A percentile compares a stretch with the other conserved stretches of the same genome.
Conservation (phyloP, 2,329 filamentous ascomycete genomes). For the Stagonosporopsis chrysanthemi region DNA sequence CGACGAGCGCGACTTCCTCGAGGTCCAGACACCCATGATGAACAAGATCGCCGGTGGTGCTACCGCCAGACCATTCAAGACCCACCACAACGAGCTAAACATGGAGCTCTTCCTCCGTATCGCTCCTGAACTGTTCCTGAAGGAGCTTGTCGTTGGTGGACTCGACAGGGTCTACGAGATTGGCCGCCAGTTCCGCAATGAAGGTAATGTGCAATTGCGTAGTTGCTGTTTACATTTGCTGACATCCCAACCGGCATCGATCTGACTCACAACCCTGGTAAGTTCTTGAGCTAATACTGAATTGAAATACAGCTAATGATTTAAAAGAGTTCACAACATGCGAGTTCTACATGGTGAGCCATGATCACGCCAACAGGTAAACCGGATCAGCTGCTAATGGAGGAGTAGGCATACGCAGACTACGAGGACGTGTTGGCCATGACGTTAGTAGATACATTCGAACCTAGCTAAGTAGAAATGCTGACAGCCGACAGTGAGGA, state of each 20-base stretch:
- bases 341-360: conserved; percentile 80
- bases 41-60: conserved; percentile 94
- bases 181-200: conserved; percentile 94
- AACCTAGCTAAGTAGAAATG: not conserved
- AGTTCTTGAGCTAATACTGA: not conserved
- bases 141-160: conserved; percentile 94
- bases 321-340: conserved; percentile 82
- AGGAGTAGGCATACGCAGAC: conserved; percentile 60
- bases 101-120: conserved; percentile 96
- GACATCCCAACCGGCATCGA: conserved; percentile 64
- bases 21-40: conserved; percentile 96
- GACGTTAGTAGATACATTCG: conserved; percentile 58
- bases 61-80: conserved; percentile 92
- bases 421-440: conserved; percentile 87
- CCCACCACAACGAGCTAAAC: conserved; percentile 94
- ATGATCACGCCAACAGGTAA: not conserved
- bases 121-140: conserved; percentile 94
- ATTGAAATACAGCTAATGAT: not conserved
- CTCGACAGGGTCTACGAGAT: conserved; percentile 95
- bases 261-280: conserved; percentile 84
- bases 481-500: conserved; percentile 67
- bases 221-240: not conserved
- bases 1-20: conserved; percentile 84
- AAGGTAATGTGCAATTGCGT: conserved; percentile 56
- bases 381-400: not conserved